Evolutionary conservation across 352 stramenopile species (phyloP).

Genomic region (Phytophthora foliorum): DNA sequence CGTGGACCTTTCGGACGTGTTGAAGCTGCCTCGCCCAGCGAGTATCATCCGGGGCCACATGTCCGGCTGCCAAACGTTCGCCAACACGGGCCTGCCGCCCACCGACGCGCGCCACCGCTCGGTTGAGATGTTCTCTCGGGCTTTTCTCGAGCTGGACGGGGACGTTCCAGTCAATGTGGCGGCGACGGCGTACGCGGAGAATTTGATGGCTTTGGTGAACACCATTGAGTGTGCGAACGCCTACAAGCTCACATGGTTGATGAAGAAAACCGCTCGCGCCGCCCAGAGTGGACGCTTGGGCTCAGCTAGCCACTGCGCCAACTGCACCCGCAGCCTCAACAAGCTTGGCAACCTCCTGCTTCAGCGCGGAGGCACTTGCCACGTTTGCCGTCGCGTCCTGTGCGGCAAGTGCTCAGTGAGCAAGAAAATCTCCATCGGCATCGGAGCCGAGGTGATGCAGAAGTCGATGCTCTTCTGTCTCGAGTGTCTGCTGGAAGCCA

Average conservation of each 20-base stretch:
- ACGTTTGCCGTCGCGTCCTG: constrained; percentile 40
- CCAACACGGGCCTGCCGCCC: constrained; percentile 27
- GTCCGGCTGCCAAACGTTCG: constrained; percentile 38
- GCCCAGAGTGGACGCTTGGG: constrained; percentile 12
- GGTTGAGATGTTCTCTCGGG: constrained; percentile 44
- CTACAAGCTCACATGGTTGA: constrained; percentile 49
- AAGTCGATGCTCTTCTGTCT: constrained; percentile 48
- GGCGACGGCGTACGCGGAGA: constrained; percentile 22
- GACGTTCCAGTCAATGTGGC: constrained; percentile 34
- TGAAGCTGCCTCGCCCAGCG: constrained; percentile 34
- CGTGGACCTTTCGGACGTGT: constrained; percentile 37
- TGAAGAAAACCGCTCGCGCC: constrained; percentile 25
- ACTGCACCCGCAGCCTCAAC: constrained; percentile 44
- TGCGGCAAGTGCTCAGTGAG: constrained; percentile 46
- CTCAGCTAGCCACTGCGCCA: constrained; percentile 34
- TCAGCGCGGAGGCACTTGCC: constrained; percentile 33
- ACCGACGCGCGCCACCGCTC: constrained; percentile 24
- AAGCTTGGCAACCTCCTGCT: constrained; percentile 37
- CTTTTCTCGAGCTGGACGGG: constrained; percentile 36
- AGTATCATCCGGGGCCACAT: constrained; percentile 42
- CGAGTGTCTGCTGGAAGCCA: constrained; percentile 48
- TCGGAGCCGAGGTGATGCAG: constrained; percentile 33
- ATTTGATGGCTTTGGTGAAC: constrained; percentile 33
- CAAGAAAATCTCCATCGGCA: constrained; percentile 44
- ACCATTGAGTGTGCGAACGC: constrained; percentile 41